These are phyloP conservation scores for Oryza punctata DNA, from an alignment of 176 grass and related monocot species.

Conservation along the genomic window DNA sequence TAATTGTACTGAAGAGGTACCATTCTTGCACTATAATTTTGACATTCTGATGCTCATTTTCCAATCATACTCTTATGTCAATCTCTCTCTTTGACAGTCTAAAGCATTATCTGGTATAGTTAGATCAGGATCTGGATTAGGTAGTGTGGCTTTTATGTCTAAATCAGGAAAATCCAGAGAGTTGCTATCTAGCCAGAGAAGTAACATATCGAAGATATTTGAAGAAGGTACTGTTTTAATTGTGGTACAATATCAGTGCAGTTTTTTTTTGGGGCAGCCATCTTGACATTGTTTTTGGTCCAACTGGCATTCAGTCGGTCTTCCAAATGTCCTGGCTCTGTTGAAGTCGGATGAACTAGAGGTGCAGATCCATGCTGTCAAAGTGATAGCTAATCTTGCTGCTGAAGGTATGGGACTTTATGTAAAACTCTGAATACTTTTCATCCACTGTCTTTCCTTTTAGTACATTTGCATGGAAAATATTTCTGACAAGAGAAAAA, in stretches of 20 bases:
- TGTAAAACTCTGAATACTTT: neutral
- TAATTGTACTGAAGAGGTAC: constrained; percentile 66
- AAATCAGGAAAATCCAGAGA: constrained; percentile 73
- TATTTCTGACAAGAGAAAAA: neutral
- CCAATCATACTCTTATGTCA: constrained; percentile 24
- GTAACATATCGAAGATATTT: constrained; percentile 87
- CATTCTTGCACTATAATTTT: constrained; percentile 24
- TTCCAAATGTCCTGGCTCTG: constrained; percentile 72
- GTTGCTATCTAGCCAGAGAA: constrained; percentile 56
- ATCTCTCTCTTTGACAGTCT: constrained; percentile 50
- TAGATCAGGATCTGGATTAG: constrained; percentile 62
- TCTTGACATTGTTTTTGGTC: constrained; percentile 37
- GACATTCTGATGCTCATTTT: constrained; percentile 20
- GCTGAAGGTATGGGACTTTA: constrained; percentile 67
- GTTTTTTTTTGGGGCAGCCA: neutral
- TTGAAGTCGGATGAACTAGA: constrained; percentile 92
- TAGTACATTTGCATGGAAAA: neutral
- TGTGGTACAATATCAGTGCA: constrained; percentile 15
- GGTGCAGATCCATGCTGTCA: constrained; percentile 83
- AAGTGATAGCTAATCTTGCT: constrained; percentile 86
- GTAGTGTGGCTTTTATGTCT: constrained; percentile 40
- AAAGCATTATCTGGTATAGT: constrained; percentile 50
- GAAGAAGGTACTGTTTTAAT: constrained; percentile 68
- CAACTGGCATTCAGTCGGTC: constrained; percentile 60
- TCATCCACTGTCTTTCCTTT: neutral